phyloP scores from a whole-genome alignment of 129 eudicot species.

The Heracleum sosnowskyi region DNA sequence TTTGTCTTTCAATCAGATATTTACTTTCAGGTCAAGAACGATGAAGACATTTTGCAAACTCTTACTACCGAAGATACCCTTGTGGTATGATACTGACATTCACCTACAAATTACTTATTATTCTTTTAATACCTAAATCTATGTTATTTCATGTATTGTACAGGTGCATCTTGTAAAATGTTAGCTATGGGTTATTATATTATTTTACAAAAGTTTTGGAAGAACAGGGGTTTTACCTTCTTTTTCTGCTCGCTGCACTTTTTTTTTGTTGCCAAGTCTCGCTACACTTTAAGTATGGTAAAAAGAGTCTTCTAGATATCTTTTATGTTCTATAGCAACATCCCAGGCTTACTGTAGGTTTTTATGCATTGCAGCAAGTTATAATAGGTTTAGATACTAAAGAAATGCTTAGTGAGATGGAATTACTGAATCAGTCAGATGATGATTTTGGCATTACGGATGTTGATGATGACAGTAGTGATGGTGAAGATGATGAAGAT shows the following conservation, averaged over 20 bases:
- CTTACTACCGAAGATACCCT: conserved; percentile 65
- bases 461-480: conserved; percentile 65
- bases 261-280: too few relatives aligned
- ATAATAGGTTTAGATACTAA: conserved; percentile 85
- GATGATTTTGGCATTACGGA: conserved; percentile 59
- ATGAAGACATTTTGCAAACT: conserved; percentile 78
- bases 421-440: conserved; percentile 51
- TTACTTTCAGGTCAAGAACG: conserved; percentile 88
- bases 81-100: conserved; percentile 56
- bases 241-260: background rate
- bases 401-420: conserved; percentile 84
- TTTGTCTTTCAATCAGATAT: conserved; percentile 52
- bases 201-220: background rate
- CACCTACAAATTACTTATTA: background rate
- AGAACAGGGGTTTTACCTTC: background rate
- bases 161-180: background rate
- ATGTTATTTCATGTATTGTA: background rate
- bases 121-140: background rate
- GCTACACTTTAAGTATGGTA: background rate
- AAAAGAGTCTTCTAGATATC: conserved; percentile 10
- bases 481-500: conserved; percentile 52
- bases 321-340: background rate
- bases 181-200: background rate
- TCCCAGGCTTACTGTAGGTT: conserved; percentile 20
- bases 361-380: conserved; percentile 73